Base-by-base conservation (phyloP, 495 filamentous ascomycete species). In the Aeminium ludgeri region DNA sequence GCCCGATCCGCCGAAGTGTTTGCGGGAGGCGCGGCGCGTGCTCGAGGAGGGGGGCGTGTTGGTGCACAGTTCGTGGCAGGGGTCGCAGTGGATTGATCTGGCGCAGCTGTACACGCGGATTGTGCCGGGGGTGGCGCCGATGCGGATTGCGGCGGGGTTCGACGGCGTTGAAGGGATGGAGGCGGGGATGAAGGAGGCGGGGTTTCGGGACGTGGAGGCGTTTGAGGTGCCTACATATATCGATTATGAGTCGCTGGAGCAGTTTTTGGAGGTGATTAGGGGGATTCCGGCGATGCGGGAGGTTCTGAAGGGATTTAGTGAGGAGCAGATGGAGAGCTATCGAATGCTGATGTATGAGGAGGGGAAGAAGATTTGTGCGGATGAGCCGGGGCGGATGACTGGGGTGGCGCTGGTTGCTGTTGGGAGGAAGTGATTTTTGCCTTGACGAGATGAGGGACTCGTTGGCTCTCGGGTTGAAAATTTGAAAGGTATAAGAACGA, bases 11-110 rank as follows among this genome's bases (percentile, higher is more conserved):
- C 30, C 23, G 37, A 44, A 52, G 25, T 16, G 18, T n/a, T 31
- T 52, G 4, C 30, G 6, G 3, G 44, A 48, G 31, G 11, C 36
- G 3, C 20, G n/a, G 6, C 37, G 49, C 1, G 40, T 48, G 17
- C 41, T 52, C 0, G 28, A 41, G 19, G 29, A 37, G 1, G 41
- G 29, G 10, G 49, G 49, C 5, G 45, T 45, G 12, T 28, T 45
- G 1, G 27, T 19, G 8, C 15, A 33, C 5, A 41, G 23, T 1
- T 36, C 45, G 10, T 52, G 49, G 49, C 6, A 49, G 20, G 32
- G 38, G 6, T 40, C 39, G 29, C 35, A 52, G 20, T 52, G 49
- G 49, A 8, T 49, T 29, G 45, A 52, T 2, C 11, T 52, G 3
- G 41, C 49, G 45, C 23, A 30, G 7, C 12, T 40, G 2, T 17